phyloP scores from a whole-genome alignment of 306 rosid genomes.

The Corylus americana region DNA sequence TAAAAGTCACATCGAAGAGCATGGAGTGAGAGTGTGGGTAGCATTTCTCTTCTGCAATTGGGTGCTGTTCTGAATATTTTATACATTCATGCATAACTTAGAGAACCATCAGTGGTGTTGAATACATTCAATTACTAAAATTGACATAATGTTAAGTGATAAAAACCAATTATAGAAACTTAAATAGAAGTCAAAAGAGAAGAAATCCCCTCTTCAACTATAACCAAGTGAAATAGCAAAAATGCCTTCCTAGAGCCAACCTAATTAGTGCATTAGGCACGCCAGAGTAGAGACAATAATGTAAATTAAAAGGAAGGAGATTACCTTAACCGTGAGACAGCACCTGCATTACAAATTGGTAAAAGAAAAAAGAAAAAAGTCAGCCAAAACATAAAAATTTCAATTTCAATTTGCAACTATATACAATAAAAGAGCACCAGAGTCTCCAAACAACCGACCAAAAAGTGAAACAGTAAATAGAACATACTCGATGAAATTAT shows the following conservation, averaged over 20 bases:
- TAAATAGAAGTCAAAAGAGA: background rate
- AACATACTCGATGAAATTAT: conserved; percentile 87
- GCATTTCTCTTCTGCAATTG: background rate
- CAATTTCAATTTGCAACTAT: background rate
- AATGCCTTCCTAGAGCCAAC: background rate
- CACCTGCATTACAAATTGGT: conserved; percentile 68
- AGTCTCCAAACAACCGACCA: background rate
- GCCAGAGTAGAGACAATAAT: background rate
- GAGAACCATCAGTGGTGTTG: background rate
- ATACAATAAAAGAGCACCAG: background rate
- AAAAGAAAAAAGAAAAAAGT: conserved; percentile 8
- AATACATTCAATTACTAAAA: background rate
- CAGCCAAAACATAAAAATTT: background rate
- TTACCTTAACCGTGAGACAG: conserved; percentile 94
- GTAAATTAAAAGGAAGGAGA: conserved; percentile 23
- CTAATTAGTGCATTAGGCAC: background rate
- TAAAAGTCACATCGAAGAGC: too few relatives aligned
- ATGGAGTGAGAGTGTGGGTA: too few relatives aligned
- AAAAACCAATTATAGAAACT: background rate
- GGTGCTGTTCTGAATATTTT: background rate
- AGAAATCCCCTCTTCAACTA: background rate
- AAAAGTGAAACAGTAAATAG: background rate
- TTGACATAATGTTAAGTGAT: background rate
- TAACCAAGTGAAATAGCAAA: background rate
- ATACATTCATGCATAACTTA: background rate